Evolutionary conservation across 2,329 filamentous ascomycete genomes (phyloP).

Genomic region (Diplodia corticola): DNA sequence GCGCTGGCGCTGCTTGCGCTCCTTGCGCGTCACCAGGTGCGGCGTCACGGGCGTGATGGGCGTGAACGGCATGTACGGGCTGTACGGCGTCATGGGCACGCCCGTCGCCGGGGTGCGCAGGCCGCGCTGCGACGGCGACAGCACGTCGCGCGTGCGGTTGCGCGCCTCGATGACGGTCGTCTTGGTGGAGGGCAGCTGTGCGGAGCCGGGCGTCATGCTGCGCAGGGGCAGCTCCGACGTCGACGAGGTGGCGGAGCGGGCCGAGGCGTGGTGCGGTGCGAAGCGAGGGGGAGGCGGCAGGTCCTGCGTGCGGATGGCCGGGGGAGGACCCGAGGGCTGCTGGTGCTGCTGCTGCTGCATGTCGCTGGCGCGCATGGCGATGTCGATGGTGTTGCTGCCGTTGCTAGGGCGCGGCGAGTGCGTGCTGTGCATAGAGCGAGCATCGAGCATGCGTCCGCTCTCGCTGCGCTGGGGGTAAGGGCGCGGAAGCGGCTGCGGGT

Average conservation of each 20-base stretch:
- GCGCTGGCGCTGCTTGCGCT: constrained; percentile 68
- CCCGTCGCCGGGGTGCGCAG: constrained; percentile 53
- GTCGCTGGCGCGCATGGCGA: constrained; percentile 13
- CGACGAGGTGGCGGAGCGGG: constrained; percentile 24
- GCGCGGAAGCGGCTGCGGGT: constrained; percentile 34
- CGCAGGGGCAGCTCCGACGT: constrained; percentile 39
- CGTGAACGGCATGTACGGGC: constrained; percentile 76
- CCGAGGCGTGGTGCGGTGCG: neutral
- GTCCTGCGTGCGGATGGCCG: constrained; percentile 8
- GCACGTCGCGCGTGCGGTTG: constrained; percentile 12
- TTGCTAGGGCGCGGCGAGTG: constrained; percentile 10
- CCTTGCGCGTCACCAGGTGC: constrained; percentile 68
- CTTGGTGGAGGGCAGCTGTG: constrained; percentile 37
- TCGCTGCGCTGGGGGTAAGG: constrained; percentile 35
- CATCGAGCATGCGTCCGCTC: constrained; percentile 24
- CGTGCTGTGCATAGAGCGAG: constrained; percentile 9
- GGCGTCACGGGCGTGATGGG: constrained; percentile 75
- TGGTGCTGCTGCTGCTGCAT: constrained; percentile 12
- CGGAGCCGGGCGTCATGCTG: constrained; percentile 30
- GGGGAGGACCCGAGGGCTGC: constrained; percentile 3
- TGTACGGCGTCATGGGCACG: constrained; percentile 69
- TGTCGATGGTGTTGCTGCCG: constrained; percentile 21
- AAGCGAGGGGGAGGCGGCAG: constrained; percentile 17
- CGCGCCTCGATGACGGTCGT: constrained; percentile 45
- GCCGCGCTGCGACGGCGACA: constrained; percentile 26